Evolutionary conservation across 192 early-diverging fungal genomes (phyloP).

Genomic region (Rhizoclosmatium sp.): DNA sequence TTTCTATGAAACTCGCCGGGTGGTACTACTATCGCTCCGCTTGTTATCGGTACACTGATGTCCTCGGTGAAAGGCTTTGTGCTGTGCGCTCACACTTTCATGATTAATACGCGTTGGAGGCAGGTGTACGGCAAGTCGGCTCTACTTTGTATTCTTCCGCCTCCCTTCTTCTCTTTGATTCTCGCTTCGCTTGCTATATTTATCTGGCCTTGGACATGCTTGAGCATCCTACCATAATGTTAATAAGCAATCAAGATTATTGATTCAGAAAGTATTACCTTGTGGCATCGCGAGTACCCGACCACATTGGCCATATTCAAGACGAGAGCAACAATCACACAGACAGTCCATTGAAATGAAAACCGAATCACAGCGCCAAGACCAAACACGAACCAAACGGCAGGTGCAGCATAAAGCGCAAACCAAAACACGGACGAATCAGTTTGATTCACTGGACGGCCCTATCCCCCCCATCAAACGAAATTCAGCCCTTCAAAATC

Average conservation of each 20-base stretch:
- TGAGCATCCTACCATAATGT: too few relatives aligned
- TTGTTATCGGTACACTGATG: not conserved
- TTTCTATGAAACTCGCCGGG: too few relatives aligned
- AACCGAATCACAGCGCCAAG: constrained; percentile 79
- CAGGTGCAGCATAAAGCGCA: constrained; percentile 85
- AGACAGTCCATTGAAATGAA: constrained; percentile 82
- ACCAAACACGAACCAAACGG: constrained; percentile 83
- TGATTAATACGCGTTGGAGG: too few relatives aligned
- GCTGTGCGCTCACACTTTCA: not conserved
- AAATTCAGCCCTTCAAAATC: constrained; percentile 1
- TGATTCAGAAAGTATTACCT: constrained; percentile 53
- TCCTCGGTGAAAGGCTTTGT: not conserved
- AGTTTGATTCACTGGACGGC: constrained; percentile 76
- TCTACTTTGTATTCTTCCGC: too few relatives aligned
- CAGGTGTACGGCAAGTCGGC: too few relatives aligned
- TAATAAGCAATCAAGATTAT: too few relatives aligned
- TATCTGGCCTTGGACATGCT: too few relatives aligned
- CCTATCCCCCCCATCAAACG: constrained; percentile 51
- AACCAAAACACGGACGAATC: constrained; percentile 96
- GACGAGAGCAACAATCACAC: constrained; percentile 84
- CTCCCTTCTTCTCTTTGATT: too few relatives aligned
- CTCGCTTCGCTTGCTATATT: too few relatives aligned
- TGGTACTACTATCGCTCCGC: not conserved
- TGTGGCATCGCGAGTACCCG: constrained; percentile 95
- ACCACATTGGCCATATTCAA: constrained; percentile 92